phyloP scores from a whole-genome alignment of 2,329 filamentous ascomycete species.

The Emmonsia crescens region DNA sequence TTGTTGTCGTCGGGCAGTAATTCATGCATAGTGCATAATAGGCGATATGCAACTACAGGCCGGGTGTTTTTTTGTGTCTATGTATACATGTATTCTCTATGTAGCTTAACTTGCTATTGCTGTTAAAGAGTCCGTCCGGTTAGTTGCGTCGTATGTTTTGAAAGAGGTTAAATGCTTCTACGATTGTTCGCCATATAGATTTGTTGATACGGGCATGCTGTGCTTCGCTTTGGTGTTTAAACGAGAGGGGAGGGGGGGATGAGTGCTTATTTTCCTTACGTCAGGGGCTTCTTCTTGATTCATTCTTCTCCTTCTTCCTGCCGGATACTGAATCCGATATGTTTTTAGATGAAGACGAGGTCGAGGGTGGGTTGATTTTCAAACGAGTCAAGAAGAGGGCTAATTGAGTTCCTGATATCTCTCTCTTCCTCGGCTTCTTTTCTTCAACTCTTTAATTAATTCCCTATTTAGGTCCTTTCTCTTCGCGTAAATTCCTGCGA shows the following conservation, averaged over 20 bases:
- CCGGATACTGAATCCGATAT: background rate
- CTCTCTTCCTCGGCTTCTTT: background rate
- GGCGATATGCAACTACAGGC: background rate
- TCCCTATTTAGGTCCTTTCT: background rate
- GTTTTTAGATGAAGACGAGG: background rate
- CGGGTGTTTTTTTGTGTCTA: background rate
- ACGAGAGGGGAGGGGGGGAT: no score
- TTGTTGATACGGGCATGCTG: background rate
- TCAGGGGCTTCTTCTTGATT: background rate
- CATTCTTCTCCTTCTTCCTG: background rate
- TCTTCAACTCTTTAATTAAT: background rate
- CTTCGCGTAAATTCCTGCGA: background rate
- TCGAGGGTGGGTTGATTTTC: background rate
- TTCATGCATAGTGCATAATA: slow-evolving; percentile 1
- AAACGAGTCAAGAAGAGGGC: background rate
- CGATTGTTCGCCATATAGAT: background rate
- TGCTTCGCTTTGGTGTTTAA: background rate
- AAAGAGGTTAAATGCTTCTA: background rate
- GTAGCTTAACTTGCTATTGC: background rate
- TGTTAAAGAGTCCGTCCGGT: background rate
- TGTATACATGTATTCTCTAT: background rate
- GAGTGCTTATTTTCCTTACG: background rate
- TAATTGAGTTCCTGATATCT: background rate
- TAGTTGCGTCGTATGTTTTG: background rate
- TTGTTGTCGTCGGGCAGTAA: slow-evolving; percentile 1